Evolutionary conservation across 2,329 filamentous ascomycete genomes (phyloP).

Genomic region (Fusarium albosuccineum): DNA sequence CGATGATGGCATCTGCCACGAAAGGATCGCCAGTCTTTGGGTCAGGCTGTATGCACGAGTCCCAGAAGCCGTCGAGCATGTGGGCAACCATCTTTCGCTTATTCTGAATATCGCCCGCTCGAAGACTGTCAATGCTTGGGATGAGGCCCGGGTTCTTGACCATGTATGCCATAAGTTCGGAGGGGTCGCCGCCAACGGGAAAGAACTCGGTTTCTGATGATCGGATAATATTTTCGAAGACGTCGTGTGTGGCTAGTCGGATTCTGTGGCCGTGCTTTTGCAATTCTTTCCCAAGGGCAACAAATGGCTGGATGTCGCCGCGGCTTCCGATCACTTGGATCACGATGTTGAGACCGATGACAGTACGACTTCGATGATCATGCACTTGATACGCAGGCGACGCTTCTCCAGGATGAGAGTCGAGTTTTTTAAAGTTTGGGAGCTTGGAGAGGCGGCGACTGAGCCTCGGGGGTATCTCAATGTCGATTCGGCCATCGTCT

Average conservation of each 20-base stretch:
- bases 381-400: slow-evolving; percentile 1
- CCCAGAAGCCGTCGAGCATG: slow-evolving; percentile 31
- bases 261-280: slow-evolving; percentile 34
- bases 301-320: slow-evolving; percentile 33
- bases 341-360: slow-evolving; percentile 21
- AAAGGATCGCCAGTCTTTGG: slow-evolving; percentile 59
- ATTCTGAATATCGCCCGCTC: slow-evolving; percentile 4
- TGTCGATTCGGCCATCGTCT: slow-evolving; percentile 25
- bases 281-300: slow-evolving; percentile 22
- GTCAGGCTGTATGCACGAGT: slow-evolving; percentile 16
- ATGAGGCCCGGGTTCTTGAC: slow-evolving; percentile 1
- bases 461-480: slow-evolving; percentile 16
- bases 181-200: slow-evolving; percentile 17
- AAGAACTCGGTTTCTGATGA: slow-evolving; percentile 22
- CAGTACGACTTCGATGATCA: neutral
- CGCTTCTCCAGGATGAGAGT: neutral
- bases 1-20: slow-evolving; percentile 82
- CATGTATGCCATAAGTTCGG: slow-evolving; percentile 28
- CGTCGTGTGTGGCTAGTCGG: slow-evolving; percentile 26
- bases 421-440: neutral
- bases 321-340: slow-evolving; percentile 33
- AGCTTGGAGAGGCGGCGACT: slow-evolving; percentile 15
- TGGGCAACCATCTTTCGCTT: slow-evolving; percentile 15
- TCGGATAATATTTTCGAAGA: slow-evolving; percentile 18
- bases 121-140: slow-evolving; percentile 9